These are phyloP conservation scores for Penstemon barbatus DNA, from an alignment of 257 asterid genomes.

Conservation along the genomic window DNA sequence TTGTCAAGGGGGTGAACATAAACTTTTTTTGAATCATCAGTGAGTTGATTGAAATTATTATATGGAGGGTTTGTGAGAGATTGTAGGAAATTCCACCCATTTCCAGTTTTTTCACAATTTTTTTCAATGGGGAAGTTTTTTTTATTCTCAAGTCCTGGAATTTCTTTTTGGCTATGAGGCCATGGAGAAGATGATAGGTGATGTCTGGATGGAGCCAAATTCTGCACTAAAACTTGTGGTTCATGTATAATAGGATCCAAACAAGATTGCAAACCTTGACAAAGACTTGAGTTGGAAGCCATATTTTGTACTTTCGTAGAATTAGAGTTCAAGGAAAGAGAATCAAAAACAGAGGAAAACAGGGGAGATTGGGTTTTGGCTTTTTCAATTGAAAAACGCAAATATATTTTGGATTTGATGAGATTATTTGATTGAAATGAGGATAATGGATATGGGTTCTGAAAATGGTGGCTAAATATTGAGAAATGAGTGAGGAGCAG, in stretches of 20 bases:
- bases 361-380: conserved; percentile 20
- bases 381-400: neutral
- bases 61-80: conserved; percentile 20
- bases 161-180: conserved; percentile 30
- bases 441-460: neutral
- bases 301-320: conserved; percentile 28
- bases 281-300: conserved; percentile 36
- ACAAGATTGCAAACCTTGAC: conserved; percentile 44
- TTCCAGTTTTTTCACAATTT: neutral
- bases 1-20: conserved; percentile 58
- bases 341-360: conserved; percentile 32
- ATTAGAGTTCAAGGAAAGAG: conserved; percentile 14
- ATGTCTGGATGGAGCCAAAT: conserved; percentile 42
- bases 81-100: conserved; percentile 42
- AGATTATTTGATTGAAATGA: conserved; percentile 1
- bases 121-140: conserved; percentile 2
- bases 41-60: neutral
- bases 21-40: conserved; percentile 19
- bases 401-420: neutral
- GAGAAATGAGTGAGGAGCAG: neutral
- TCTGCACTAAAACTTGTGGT: conserved; percentile 36
- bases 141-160: neutral
- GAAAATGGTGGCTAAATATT: conserved; percentile 16
- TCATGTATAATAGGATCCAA: conserved; percentile 39
- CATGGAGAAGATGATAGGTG: conserved; percentile 27